A percentile compares a stretch with the other conserved stretches of the same genome.
Conservation (phyloP, 2,329 filamentous ascomycete species). For the Bertia moriformis region DNA sequence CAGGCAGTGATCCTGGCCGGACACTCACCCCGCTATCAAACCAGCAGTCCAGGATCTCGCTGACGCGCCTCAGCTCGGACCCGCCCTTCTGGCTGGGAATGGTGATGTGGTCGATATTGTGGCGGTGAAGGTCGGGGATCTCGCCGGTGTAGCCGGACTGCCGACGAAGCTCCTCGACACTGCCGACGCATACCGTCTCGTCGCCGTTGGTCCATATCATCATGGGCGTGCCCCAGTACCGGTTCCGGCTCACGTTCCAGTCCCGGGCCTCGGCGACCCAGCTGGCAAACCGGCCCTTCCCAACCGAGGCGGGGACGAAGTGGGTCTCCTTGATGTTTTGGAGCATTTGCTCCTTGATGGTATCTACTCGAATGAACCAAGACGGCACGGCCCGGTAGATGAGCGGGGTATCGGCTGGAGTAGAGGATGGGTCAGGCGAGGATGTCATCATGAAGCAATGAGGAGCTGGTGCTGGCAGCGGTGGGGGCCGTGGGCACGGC, state of each 20-base stretch:
- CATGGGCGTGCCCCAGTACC: conserved; percentile 90
- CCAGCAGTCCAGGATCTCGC: conserved; percentile 94
- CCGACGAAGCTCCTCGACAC: conserved; percentile 68
- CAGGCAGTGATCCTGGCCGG: no score
- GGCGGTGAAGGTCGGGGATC: conserved; percentile 73
- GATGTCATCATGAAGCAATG: no score
- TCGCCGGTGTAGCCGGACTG: conserved; percentile 77
- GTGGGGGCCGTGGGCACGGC: no score
- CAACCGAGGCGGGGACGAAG: conserved; percentile 83
- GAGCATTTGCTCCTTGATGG: conserved; percentile 74
- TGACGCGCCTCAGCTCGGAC: conserved; percentile 63
- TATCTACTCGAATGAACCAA: conserved; percentile 83
- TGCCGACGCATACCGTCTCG: conserved; percentile 75
- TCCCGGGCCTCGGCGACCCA: conserved; percentile 86
- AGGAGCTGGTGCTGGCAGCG: no score
- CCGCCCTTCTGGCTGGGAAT: conserved; percentile 84
- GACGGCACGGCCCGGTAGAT: conserved; percentile 86
- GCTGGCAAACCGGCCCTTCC: conserved; percentile 77
- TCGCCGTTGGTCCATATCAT: conserved; percentile 88
- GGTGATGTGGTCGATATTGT: conserved; percentile 86
- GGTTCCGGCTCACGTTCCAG: conserved; percentile 88
- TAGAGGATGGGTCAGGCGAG: no score
- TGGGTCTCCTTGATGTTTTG: conserved; percentile 76
- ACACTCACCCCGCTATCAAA: conserved; percentile 92
- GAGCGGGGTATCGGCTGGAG: conserved; percentile 70